These are phyloP conservation scores for Protomyces arabidopsidicola DNA, from an alignment of 1,139 yeast species.

Conservation along the genomic window DNA sequence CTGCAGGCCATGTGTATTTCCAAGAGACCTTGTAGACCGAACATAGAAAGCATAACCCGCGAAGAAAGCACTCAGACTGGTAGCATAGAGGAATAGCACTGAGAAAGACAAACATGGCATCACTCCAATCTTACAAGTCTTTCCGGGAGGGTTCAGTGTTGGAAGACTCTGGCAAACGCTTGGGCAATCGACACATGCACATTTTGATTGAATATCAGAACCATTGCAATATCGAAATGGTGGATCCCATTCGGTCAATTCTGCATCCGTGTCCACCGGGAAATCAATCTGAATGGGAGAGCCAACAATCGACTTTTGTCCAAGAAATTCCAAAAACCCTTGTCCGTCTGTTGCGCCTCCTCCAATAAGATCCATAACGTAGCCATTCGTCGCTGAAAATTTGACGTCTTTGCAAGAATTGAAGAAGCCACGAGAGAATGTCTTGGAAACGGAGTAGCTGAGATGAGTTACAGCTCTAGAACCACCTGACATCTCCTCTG, in stretches of 20 bases:
- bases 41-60: slow-evolving; percentile 35
- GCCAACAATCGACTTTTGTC: slow-evolving; percentile 86
- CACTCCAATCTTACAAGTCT: slow-evolving; percentile 55
- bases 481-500: slow-evolving; percentile 50
- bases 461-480: slow-evolving; percentile 65
- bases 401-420: slow-evolving; percentile 86
- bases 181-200: slow-evolving; percentile 91
- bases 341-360: slow-evolving; percentile 81
- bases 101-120: slow-evolving; percentile 71
- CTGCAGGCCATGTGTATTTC: background rate
- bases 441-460: slow-evolving; percentile 56
- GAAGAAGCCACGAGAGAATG: slow-evolving; percentile 60
- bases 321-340: slow-evolving; percentile 76
- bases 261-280: slow-evolving; percentile 41
- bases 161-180: slow-evolving; percentile 69
- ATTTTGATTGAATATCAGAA: slow-evolving; percentile 51
- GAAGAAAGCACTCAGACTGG: slow-evolving; percentile 45
- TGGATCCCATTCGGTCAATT: slow-evolving; percentile 38
- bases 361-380: slow-evolving; percentile 93
- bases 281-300: slow-evolving; percentile 92
- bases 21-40: background rate
- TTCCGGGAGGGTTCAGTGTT: slow-evolving; percentile 38
- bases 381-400: slow-evolving; percentile 91
- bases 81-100: slow-evolving; percentile 52
- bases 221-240: slow-evolving; percentile 57